A percentile compares a stretch with the other conserved stretches of the same genome.
phyloP scores from a whole-genome alignment of 2,329 filamentous ascomycete species.

The Penicillium sp. region DNA sequence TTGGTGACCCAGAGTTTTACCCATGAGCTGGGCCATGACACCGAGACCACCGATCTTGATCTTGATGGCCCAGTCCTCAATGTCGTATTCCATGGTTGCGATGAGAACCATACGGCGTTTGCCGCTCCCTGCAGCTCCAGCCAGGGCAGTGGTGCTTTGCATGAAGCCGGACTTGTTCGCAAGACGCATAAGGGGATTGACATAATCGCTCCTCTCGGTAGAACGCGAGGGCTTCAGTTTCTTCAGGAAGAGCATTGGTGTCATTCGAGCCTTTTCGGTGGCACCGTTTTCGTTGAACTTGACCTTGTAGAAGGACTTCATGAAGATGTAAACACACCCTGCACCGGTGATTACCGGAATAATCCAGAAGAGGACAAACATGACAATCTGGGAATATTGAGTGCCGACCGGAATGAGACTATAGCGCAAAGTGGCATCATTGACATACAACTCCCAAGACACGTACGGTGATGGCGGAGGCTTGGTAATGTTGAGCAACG shows the following conservation, averaged over 20 bases:
- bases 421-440: constrained; percentile 56
- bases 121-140: constrained; percentile 22
- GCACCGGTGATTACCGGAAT: constrained; percentile 53
- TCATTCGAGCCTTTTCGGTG: constrained; percentile 46
- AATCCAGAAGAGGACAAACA: constrained; percentile 56
- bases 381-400: constrained; percentile 51
- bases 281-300: constrained; percentile 62
- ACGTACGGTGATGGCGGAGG: constrained; percentile 55
- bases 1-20: constrained; percentile 63
- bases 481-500: constrained; percentile 59
- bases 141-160: constrained; percentile 35
- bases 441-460: constrained; percentile 55
- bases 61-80: constrained; percentile 68
- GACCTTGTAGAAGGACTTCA: constrained; percentile 62
- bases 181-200: constrained; percentile 36
- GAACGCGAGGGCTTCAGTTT: constrained; percentile 34
- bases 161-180: constrained; percentile 38
- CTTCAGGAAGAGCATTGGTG: constrained; percentile 38
- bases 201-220: constrained; percentile 19
- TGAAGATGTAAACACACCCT: constrained; percentile 56
- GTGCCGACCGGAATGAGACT: constrained; percentile 53
- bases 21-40: constrained; percentile 70
- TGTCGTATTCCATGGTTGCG: constrained; percentile 71
- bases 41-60: constrained; percentile 70
- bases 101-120: constrained; percentile 59